Conservation (phyloP, 441 rosid genomes). For the Adansonia madagascariensis region DNA sequence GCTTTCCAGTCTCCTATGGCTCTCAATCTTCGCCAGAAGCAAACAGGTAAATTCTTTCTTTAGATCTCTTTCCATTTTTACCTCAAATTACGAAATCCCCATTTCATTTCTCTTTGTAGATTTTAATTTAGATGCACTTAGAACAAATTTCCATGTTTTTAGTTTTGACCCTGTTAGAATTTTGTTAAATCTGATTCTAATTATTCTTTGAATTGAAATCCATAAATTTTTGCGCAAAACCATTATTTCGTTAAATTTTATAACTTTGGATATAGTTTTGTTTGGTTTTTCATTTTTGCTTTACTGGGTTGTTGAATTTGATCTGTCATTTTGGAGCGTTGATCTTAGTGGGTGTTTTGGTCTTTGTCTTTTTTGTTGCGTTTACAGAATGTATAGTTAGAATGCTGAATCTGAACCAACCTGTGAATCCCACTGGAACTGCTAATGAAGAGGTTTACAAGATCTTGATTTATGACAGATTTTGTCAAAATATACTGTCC, state of each 20-base stretch:
- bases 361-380: conserved; percentile 5
- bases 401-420: conserved; percentile 93
- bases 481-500: conserved; percentile 85
- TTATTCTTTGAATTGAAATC: conserved; percentile 15
- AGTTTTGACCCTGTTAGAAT: neutral
- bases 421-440: conserved; percentile 67
- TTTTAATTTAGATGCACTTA: neutral
- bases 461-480: conserved; percentile 86
- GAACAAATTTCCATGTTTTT: neutral
- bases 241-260: neutral
- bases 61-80: conserved; percentile 8
- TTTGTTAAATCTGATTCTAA: neutral
- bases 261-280: conserved; percentile 13
- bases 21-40: conserved; percentile 93
- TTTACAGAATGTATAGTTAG: conserved; percentile 78
- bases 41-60: conserved; percentile 54
- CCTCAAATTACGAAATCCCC: neutral
- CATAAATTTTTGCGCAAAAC: neutral
- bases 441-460: conserved; percentile 90
- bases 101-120: neutral
- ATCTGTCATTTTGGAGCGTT: conserved; percentile 16
- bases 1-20: conserved; percentile 56
- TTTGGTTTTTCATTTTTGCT: neutral
- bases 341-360: conserved; percentile 3
- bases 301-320: conserved; percentile 14